Evolutionary conservation across 108 stramenopile species (phyloP), one percentile per base, ranked within the genome.

Genomic region (Epipyxis sp.): DNA sequence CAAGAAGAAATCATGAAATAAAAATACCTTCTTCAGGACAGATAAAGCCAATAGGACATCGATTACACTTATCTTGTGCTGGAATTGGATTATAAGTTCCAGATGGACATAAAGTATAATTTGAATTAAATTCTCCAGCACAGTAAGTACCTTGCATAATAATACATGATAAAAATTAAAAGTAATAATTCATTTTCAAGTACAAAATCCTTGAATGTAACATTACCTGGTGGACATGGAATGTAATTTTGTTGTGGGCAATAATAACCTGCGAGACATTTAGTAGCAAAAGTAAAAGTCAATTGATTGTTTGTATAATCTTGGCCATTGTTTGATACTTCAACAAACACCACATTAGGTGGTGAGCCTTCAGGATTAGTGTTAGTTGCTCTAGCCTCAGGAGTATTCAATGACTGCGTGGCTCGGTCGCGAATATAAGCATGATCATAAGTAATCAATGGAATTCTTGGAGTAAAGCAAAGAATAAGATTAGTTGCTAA

Each of bases 1-100:
- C n/a, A n/a, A n/a, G n/a, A n/a, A n/a, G n/a, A 57, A n/a, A n/a
- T n/a, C n/a, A n/a, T n/a, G n/a, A n/a, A n/a, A n/a, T n/a, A n/a
- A n/a, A n/a, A n/a, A n/a, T n/a, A n/a, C 88, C 89, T 16, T 42
- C n/a, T 35, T 90, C 88, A 0, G 89, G 89, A 41, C 89, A 90
- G 29, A 82, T 69, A 69, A 84, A 89, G 25, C 89, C 89, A 58
- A 90, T 76, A 6, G 89, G 89, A 69, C 89, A 90, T n/a, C 89
- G 85, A 13, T 87, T 44, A 69, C 89, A 90, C 1, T 83, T 81
- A 40, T 27, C 59, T 0, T 67, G 67, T 0, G 59, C 84, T 10
- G 44, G 54, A 42, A 40, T 39, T 0, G 89, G 88, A 80, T 90
- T 88, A 59, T 90, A 90, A 1, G 89, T 89, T 0, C 89, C 89